A percentile compares a stretch with the other conserved stretches of the same genome.
Evolutionary conservation across 805 yeast genomes (phyloP).

Genomic region (Candida alai): DNA sequence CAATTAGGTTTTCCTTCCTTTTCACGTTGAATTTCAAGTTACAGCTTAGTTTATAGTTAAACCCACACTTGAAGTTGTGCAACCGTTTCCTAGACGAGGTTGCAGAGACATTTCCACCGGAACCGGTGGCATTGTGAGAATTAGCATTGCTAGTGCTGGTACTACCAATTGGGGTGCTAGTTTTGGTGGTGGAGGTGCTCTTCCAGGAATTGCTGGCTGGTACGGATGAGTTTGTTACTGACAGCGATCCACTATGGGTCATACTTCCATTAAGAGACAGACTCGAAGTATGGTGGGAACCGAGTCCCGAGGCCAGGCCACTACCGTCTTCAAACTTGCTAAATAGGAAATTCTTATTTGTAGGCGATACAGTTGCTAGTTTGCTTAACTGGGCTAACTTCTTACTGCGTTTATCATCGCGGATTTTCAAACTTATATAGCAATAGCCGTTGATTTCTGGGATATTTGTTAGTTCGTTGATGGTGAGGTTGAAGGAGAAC

Average conservation of each 20-base stretch:
- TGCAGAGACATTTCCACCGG: constrained; percentile 16
- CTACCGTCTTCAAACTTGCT: too few species aligned
- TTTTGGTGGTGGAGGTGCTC: background rate
- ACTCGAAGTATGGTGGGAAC: too few species aligned
- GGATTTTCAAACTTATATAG: constrained; percentile 58
- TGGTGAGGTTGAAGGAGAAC: constrained; percentile 54
- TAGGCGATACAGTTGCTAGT: background rate
- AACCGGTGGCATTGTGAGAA: background rate
- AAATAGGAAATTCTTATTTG: too few species aligned
- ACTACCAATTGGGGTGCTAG: background rate
- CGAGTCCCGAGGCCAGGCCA: too few species aligned
- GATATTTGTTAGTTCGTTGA: constrained; percentile 74
- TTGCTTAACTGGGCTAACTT: constrained; percentile 9
- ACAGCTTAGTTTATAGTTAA: constrained; percentile 30
- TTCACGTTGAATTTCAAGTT: constrained; percentile 40
- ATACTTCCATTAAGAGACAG: too few species aligned
- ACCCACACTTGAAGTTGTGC: constrained; percentile 38
- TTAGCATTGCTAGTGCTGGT: background rate
- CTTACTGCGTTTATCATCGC: constrained; percentile 38
- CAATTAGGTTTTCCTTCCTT: constrained; percentile 33
- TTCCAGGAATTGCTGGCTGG: background rate
- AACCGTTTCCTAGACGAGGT: constrained; percentile 30
- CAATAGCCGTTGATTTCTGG: constrained; percentile 76
- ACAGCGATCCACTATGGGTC: background rate
- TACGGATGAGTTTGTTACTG: background rate